Evolutionary conservation across 106 monocot species (phyloP).

Genomic region (Dactylorhiza incarnata): DNA sequence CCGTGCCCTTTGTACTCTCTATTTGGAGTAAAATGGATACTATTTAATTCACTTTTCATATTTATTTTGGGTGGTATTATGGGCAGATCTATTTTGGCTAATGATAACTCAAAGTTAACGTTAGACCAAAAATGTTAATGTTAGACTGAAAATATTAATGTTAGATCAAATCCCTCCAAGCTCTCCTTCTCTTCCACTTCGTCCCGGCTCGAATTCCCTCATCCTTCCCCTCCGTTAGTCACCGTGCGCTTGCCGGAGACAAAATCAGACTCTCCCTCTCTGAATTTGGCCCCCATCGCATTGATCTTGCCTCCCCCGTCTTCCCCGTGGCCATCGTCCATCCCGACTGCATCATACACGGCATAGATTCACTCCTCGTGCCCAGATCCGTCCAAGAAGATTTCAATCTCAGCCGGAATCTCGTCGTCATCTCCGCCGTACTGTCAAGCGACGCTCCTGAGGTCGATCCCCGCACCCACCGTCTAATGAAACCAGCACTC

Average conservation of each 20-base stretch:
- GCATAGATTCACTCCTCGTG: conserved; percentile 70
- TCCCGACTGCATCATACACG: conserved; percentile 91
- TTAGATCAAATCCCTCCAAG: conserved; percentile 55
- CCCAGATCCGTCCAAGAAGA: conserved; percentile 86
- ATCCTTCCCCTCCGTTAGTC: conserved; percentile 15
- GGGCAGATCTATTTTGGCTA: no score
- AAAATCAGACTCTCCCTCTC: conserved; percentile 20
- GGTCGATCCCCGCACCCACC: conserved; percentile 76
- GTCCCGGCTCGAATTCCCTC: conserved; percentile 28
- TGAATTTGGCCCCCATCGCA: neutral
- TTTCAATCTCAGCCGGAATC: conserved; percentile 77
- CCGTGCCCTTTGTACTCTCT: no score
- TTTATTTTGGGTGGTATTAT: no score
- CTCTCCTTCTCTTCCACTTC: conserved; percentile 47
- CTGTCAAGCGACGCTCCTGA: conserved; percentile 22
- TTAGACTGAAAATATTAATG: no score
- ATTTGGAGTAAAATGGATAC: no score
- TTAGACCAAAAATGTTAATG: no score
- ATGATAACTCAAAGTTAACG: no score
- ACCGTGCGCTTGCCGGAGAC: conserved; percentile 43
- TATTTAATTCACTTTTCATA: no score
- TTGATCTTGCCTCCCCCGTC: conserved; percentile 39
- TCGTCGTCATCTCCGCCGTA: conserved; percentile 61
- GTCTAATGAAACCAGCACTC: conserved; percentile 58
- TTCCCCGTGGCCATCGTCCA: conserved; percentile 57